phyloP scores from a whole-genome alignment of 352 stramenopile species.

The Phytophthora pistaciae region DNA sequence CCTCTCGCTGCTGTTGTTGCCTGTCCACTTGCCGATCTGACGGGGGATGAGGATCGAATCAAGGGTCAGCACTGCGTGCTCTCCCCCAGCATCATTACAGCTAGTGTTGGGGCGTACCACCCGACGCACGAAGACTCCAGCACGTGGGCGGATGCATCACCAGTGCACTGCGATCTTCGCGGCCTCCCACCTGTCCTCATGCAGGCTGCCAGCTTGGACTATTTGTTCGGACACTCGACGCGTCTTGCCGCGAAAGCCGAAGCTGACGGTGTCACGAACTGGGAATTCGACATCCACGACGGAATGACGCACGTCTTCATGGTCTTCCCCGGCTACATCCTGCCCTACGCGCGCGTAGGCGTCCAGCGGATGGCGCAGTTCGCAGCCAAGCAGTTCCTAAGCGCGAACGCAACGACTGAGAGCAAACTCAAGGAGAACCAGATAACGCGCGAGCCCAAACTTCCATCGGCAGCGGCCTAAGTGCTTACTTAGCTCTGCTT shows the following conservation, averaged over 20 bases:
- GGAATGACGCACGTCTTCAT: slow-evolving; percentile 54
- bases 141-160: slow-evolving; percentile 39
- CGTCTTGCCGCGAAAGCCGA: slow-evolving; percentile 35
- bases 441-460: background rate
- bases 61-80: slow-evolving; percentile 39
- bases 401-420: background rate
- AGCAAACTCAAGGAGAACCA: background rate
- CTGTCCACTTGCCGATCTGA: slow-evolving; percentile 57
- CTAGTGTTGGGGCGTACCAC: slow-evolving; percentile 26
- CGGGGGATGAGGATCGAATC: slow-evolving; percentile 22
- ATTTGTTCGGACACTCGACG: slow-evolving; percentile 40
- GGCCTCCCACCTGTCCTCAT: slow-evolving; percentile 48
- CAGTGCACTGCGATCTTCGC: slow-evolving; percentile 43
- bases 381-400: slow-evolving; percentile 32
- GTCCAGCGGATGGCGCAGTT: slow-evolving; percentile 41
- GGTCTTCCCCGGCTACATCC: slow-evolving; percentile 34
- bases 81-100: slow-evolving; percentile 22
- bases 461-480: background rate
- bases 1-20: slow-evolving; percentile 40
- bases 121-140: slow-evolving; percentile 27
- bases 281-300: slow-evolving; percentile 49
- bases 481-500: background rate
- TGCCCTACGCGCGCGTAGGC: slow-evolving; percentile 37
- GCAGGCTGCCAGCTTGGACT: slow-evolving; percentile 41
- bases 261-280: slow-evolving; percentile 35